Base-by-base conservation (phyloP, 192 early-diverging fungal species). In the Lunasporangiospora selenospora region DNA sequence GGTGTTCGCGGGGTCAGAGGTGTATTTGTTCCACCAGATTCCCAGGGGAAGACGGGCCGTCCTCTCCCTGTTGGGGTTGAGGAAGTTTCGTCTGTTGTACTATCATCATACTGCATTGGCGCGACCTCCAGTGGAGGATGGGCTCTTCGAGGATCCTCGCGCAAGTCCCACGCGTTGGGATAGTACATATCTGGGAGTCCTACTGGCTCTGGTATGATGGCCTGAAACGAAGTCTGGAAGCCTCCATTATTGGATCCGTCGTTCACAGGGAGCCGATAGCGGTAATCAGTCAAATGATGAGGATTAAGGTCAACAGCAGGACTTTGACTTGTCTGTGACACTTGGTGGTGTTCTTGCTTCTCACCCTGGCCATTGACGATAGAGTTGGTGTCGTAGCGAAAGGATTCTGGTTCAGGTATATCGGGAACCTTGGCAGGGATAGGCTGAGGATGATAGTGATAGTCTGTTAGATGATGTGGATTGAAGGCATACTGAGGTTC, bases 131-230 rank as follows among this genome's bases (percentile, higher is more conserved):
- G n/a, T 3, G 36, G 9, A 12, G 69, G 69, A 18, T 63, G 55
- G 3, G 49, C 30, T 31, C 33, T 62, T 6, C 61, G 46, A 36
- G 69, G 69, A 44, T 73, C 69, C 18, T 73, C 54, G 12, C 60
- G 69, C 5, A 73, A 37, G 19, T 73, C 69, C 69, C 69, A 73
- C 1, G 69, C 69, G 40, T 73, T 73, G 6, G 69, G 69, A 18
- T 63, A 73, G 55, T 73, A 73, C 69, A 73, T 73, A 27, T 73
- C 55, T 10, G 69, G 69, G 1, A 73, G 49, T 11, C 69, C 69
- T 12, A 73, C 49, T 21, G 69, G 69, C 34, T 58, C 69, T 16
- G 69, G 69, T 51, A 73, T 73, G 39, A 73, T 73, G 16, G 47
- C 61, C 6, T 26, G 21, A 33, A 73, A 73, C n/a, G n/a, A n/a